phyloP scores from a whole-genome alignment of 2,329 filamentous ascomycete genomes.

The Aspergillus sclerotialis region DNA sequence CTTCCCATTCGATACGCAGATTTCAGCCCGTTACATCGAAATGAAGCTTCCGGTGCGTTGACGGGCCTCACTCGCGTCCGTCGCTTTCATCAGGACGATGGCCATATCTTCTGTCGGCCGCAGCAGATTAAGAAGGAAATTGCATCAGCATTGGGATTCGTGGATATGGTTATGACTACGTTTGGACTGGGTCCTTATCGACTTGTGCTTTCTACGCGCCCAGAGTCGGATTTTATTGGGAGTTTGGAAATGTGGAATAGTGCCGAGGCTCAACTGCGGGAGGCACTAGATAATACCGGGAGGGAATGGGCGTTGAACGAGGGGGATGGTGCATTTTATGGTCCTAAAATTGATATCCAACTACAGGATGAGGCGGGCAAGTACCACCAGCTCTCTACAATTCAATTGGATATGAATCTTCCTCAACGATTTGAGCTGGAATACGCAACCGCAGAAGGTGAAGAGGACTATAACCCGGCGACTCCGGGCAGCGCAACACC shows the following conservation, averaged over 20 bases:
- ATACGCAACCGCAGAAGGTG: slow-evolving; percentile 52
- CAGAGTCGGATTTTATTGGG: slow-evolving; percentile 70
- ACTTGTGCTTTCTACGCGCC: slow-evolving; percentile 71
- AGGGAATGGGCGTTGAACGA: slow-evolving; percentile 67
- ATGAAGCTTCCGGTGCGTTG: slow-evolving; percentile 74
- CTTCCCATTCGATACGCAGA: slow-evolving; percentile 79
- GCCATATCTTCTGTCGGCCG: slow-evolving; percentile 81
- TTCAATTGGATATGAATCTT: slow-evolving; percentile 85
- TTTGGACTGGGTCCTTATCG: slow-evolving; percentile 67
- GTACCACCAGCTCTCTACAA: slow-evolving; percentile 80
- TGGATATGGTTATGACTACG: slow-evolving; percentile 63
- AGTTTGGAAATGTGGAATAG: slow-evolving; percentile 61
- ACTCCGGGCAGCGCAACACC: slow-evolving; percentile 57
- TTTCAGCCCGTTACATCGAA: slow-evolving; percentile 79
- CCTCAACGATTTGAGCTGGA: slow-evolving; percentile 72
- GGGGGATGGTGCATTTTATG: slow-evolving; percentile 84
- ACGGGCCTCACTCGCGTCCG: slow-evolving; percentile 77
- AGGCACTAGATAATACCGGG: slow-evolving; percentile 57
- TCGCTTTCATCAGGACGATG: slow-evolving; percentile 85
- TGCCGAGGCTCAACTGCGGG: slow-evolving; percentile 60
- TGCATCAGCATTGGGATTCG: slow-evolving; percentile 64
- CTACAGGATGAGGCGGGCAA: slow-evolving; percentile 73
- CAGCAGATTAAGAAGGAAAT: slow-evolving; percentile 71
- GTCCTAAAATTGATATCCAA: slow-evolving; percentile 85
- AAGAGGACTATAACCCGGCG: slow-evolving; percentile 32